Percentiles rank a stretch among this genome's conserved stretches.
These are phyloP conservation scores for Flaveria linearis DNA, from an alignment of 129 eudicot species.

Conservation along the genomic window DNA sequence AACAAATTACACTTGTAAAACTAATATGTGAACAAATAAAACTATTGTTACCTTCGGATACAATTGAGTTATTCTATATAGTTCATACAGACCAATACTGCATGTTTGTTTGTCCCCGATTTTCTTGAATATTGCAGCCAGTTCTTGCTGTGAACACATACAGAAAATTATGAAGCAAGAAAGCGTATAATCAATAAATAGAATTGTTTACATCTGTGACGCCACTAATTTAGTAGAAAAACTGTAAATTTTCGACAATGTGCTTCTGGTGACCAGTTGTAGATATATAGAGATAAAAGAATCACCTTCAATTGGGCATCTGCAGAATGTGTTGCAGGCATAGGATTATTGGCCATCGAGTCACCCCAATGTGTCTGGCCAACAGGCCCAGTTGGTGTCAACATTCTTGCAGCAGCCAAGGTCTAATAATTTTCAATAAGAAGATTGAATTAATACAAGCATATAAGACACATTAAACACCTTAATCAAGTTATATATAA, in stretches of 20 bases:
- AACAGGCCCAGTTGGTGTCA: slow-evolving; percentile 83
- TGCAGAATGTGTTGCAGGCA: slow-evolving; percentile 79
- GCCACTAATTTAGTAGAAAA: not conserved
- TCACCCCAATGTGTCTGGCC: slow-evolving; percentile 97
- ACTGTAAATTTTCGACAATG: not conserved
- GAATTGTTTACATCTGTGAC: not conserved
- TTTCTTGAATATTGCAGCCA: slow-evolving; percentile 93
- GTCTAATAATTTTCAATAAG: slow-evolving; percentile 36
- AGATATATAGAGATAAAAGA: not conserved
- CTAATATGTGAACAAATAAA: not conserved
- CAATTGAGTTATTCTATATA: slow-evolving; percentile 85
- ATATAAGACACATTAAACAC: not conserved
- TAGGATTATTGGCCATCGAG: slow-evolving; percentile 70
- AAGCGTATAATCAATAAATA: not conserved
- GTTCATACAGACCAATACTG: slow-evolving; percentile 87
- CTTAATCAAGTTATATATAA: not conserved
- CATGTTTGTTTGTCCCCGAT: slow-evolving; percentile 99
- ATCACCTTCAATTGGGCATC: slow-evolving; percentile 91
- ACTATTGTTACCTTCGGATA: slow-evolving; percentile 66
- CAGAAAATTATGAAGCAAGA: slow-evolving; percentile 13
- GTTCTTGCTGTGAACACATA: slow-evolving; percentile 72
- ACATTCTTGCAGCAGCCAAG: slow-evolving; percentile 96
- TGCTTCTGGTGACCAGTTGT: not conserved
- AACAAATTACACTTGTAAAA: not conserved
- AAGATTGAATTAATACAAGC: slow-evolving; percentile 5